Evolutionary conservation across 768 basidiomycete species (phyloP), one percentile per base, ranked within the genome.

Genomic region (Lyophyllum atratum): DNA sequence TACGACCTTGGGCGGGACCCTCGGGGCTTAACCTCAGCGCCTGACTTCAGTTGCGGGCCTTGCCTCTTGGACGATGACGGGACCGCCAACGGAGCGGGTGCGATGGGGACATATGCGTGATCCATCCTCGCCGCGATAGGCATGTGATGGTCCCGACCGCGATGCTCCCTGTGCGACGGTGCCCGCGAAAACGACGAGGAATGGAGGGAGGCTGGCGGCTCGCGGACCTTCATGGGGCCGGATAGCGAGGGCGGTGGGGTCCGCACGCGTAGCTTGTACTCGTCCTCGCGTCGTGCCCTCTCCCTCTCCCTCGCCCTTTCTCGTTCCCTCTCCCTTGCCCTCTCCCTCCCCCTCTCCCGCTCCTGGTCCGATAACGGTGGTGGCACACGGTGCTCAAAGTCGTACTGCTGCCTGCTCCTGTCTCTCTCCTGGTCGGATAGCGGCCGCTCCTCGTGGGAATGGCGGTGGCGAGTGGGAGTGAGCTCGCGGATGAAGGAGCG

Each of bases 221-320:
- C 51, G 10, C 59, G 46, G 2, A 60, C 19, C 1, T 42, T 50
- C 0, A 60, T 34, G 0, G 59, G 59, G 0, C 52, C 56, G 19
- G 52, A 50, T 9, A 60, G 49, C 14, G 59, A 57, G 0, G 59
- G 47, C 10, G 54, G 54, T 8, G 54, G 54, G 5, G 54, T 26
- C 1, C 52, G 55, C 4, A 57, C 55, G 4, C 55, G 51, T 9
- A 33, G 31, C 40, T 48, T 21, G 39, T 57, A 56, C 22, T 57
- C 33, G 28, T 34, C 0, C 46, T 46, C 8, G 48, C 29, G 19
- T 24, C 43, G 1, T 9, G 12, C 43, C 10, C 25, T 22, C 45
- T 48, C 54, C 10, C 45, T 2, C 26, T 24, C 26, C 8, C 45
- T 19, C 12, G 21, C 43, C 7, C 19, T 24, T 12, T 44, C 43